These are phyloP conservation scores for Yarrowia yakushimensis DNA, from an alignment of 805 yeast species.

Conservation along the genomic window DNA sequence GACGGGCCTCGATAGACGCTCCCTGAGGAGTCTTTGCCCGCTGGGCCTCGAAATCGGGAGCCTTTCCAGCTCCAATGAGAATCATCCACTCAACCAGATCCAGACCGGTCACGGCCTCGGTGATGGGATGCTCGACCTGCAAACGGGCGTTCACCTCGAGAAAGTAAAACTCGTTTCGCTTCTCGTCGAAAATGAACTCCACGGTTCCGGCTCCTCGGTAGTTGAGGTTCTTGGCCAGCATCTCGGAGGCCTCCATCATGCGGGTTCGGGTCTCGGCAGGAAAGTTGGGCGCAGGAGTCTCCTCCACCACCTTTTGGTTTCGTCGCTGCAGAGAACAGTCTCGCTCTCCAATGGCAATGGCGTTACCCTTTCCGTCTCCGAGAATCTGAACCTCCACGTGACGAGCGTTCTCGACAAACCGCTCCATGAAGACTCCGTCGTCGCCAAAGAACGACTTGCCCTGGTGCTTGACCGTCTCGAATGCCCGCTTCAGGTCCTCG, in stretches of 20 bases:
- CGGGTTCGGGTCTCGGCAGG: slow-evolving; percentile 71
- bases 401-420: slow-evolving; percentile 91
- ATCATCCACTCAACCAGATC: slow-evolving; percentile 98
- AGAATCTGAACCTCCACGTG: slow-evolving; percentile 96
- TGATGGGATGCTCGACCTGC: slow-evolving; percentile 97
- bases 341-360: slow-evolving; percentile 93
- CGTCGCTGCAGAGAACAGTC: slow-evolving; percentile 97
- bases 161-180: slow-evolving; percentile 85
- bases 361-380: slow-evolving; percentile 93
- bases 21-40: slow-evolving; percentile 63
- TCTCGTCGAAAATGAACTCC: slow-evolving; percentile 87
- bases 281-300: slow-evolving; percentile 94
- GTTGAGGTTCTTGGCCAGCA: slow-evolving; percentile 73
- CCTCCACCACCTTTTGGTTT: slow-evolving; percentile 94
- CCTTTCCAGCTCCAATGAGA: slow-evolving; percentile 78
- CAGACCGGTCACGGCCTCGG: slow-evolving; percentile 90
- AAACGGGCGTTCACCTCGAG: slow-evolving; percentile 94
- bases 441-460: slow-evolving; percentile 93
- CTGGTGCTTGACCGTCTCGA: slow-evolving; percentile 88
- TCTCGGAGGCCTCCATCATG: slow-evolving; percentile 82
- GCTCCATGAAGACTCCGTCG: slow-evolving; percentile 89
- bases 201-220: slow-evolving; percentile 98
- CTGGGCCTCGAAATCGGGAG: slow-evolving; percentile 63
- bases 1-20: slow-evolving; percentile 93
- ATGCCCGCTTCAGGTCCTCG: slow-evolving; percentile 76